Evolutionary conservation across 1,284 basidiomycete genomes (phyloP), one percentile per base, ranked within the genome.

Genomic region (Malassezia caprae): DNA sequence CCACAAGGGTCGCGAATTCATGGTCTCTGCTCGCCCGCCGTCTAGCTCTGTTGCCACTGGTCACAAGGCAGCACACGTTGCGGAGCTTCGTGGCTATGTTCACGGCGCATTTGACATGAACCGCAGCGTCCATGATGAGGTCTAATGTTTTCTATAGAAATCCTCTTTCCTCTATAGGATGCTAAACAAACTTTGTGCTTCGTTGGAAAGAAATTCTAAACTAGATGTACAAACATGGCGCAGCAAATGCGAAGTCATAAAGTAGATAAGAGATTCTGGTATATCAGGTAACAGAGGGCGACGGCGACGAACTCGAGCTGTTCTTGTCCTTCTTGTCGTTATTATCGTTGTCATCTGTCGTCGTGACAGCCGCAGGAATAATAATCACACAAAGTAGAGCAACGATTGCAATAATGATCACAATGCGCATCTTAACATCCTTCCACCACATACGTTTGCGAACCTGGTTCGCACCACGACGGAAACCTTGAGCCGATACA

Each of bases 401-500:
- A 54, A 74, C 53, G 56, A 74, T 72, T 39, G 69, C 72, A 31
- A 73, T 60, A 21, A 51, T 50, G 48, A 67, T 63, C 31, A 65
- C 50, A 47, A 60, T 64, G 44, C 63, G 48, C 59, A 62, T 58
- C 67, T 63, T 65, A 44, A 57, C 53, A 53, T 60, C 50, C 49
- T 61, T 72, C 76, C 76, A 75, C 73, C 73, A 78, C 83, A 90
- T 80, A 73, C 91, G 89, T 82, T 98, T 98, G 76, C 93, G 84
- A 45, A 99, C 94, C 61, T 89, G 83, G 79, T 94, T 96, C 50
- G 94, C 94, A 62, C 93, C 91, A 65, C 89, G 83, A 61, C 90
- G 84, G 84, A 99, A 99, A 27, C 90, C 90, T 79, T 98, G 94
- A 11, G 93, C 94, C n/a, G 90, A 96, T 34, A 96, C 88, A 27